Evolutionary conservation across 768 basidiomycete species (phyloP).

Genomic region (Russula olivacea): DNA sequence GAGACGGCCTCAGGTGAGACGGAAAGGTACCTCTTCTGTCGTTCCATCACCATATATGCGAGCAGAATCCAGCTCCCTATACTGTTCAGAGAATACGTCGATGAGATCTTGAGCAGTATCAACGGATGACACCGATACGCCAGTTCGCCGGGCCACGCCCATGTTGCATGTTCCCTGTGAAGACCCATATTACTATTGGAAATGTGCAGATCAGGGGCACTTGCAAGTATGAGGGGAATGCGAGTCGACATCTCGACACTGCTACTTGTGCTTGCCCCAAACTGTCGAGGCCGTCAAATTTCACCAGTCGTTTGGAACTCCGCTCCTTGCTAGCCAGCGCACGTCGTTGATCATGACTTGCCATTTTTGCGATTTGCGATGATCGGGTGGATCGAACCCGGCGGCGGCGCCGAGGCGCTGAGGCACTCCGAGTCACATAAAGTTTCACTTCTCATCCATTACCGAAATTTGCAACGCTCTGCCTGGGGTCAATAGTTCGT

Average conservation of each 20-base stretch:
- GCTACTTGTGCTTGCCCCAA: neutral
- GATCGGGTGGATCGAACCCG: too few species aligned
- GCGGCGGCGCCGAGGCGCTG: too few species aligned
- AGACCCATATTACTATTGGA: neutral
- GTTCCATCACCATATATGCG: neutral
- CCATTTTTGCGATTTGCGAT: too few species aligned
- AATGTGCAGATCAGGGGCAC: neutral
- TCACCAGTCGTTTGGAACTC: neutral
- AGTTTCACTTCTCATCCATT: too few species aligned
- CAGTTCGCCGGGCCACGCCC: neutral
- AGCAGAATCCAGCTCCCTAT: neutral
- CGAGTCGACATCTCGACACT: neutral
- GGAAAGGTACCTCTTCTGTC: neutral
- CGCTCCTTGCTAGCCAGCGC: neutral
- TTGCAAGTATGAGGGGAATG: neutral
- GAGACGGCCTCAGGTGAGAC: neutral
- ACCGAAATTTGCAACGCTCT: too few species aligned
- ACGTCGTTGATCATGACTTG: too few species aligned
- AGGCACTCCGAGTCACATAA: too few species aligned
- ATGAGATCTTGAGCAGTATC: neutral
- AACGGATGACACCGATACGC: neutral
- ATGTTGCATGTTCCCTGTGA: neutral
- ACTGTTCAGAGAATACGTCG: neutral
- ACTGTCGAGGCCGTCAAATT: too few species aligned
- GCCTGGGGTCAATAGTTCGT: too few species aligned